These are phyloP conservation scores for Hypomontagnella submonticulosa DNA, from an alignment of 495 filamentous ascomycete genomes.

Conservation along the genomic window DNA sequence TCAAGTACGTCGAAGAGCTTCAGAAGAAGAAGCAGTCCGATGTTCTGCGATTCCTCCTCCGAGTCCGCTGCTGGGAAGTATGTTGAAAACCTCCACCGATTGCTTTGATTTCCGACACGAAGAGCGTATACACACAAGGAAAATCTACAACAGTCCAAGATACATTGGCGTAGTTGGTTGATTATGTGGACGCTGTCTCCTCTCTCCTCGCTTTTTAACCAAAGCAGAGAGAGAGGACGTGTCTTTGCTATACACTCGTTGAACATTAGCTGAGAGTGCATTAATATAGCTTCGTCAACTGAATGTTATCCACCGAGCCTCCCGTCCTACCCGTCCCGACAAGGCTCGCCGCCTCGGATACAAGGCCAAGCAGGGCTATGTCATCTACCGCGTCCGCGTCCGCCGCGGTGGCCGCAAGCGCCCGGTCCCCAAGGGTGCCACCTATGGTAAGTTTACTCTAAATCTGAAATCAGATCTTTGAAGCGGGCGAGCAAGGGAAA, in stretches of 20 bases:
- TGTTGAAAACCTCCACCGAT: constrained; percentile 67
- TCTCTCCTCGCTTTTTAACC: constrained; percentile 30
- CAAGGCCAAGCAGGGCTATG: constrained; percentile 99
- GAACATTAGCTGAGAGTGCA: constrained; percentile 99
- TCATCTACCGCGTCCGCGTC: constrained; percentile 98
- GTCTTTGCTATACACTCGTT: constrained; percentile 97
- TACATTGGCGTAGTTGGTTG: constrained; percentile 47
- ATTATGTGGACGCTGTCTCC: constrained; percentile 51
- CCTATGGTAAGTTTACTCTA: constrained; percentile 76
- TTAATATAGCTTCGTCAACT: constrained; percentile 99
- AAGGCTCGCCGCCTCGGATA: constrained; percentile 99
- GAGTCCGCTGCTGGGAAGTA: constrained; percentile 99
- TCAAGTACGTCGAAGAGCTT: constrained; percentile 99
- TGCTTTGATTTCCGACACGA: constrained; percentile 38
- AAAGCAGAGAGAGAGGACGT: constrained; percentile 37
- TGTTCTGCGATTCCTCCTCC: constrained; percentile 98
- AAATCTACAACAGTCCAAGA: constrained; percentile 41
- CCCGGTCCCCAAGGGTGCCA: constrained; percentile 96
- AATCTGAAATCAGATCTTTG: background rate
- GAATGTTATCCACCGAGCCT: constrained; percentile 99
- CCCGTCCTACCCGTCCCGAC: constrained; percentile 96
- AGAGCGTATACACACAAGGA: constrained; percentile 44
- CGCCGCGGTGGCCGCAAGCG: constrained; percentile 97
- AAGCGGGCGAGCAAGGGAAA: background rate
- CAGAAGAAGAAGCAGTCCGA: constrained; percentile 99